Percentiles rank a stretch among this genome's conserved stretches.
These are phyloP conservation scores for Penicillium paradoxum DNA, from an alignment of 495 filamentous ascomycete genomes.

Conservation along the genomic window DNA sequence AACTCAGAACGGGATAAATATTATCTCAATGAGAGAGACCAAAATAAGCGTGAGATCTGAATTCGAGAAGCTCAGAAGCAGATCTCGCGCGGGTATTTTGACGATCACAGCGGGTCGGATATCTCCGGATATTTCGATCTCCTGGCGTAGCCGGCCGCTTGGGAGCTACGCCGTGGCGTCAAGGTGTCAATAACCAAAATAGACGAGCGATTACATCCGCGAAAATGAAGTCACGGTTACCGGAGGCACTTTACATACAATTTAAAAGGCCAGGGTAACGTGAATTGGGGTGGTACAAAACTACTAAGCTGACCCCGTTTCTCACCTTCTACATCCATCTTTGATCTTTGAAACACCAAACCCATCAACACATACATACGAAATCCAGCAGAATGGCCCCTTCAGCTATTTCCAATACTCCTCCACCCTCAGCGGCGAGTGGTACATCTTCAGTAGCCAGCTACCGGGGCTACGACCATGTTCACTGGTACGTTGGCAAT, in stretches of 20 bases:
- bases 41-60: no score
- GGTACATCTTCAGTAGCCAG: constrained; percentile 34
- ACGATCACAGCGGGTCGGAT: constrained; percentile 13
- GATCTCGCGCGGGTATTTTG: constrained; percentile 4
- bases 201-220: constrained; percentile 9
- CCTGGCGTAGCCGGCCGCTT: constrained; percentile 3
- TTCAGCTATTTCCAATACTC: constrained; percentile 57
- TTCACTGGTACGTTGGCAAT: constrained; percentile 93
- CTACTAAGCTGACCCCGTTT: not conserved
- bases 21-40: no score
- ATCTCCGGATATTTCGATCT: constrained; percentile 18
- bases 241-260: constrained; percentile 1
- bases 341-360: not conserved
- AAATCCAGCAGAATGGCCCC: constrained; percentile 57
- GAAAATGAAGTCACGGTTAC: constrained; percentile 4
- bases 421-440: constrained; percentile 30
- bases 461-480: constrained; percentile 81
- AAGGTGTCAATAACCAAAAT: not conserved
- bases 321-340: not conserved
- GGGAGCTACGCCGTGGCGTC: not conserved
- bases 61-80: no score
- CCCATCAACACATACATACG: not conserved
- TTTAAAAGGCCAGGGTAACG: constrained; percentile 1
- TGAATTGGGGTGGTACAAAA: not conserved
- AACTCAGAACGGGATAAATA: no score